Conservation (phyloP, 2,329 filamentous ascomycete species). For the Phoma herbarum region DNA sequence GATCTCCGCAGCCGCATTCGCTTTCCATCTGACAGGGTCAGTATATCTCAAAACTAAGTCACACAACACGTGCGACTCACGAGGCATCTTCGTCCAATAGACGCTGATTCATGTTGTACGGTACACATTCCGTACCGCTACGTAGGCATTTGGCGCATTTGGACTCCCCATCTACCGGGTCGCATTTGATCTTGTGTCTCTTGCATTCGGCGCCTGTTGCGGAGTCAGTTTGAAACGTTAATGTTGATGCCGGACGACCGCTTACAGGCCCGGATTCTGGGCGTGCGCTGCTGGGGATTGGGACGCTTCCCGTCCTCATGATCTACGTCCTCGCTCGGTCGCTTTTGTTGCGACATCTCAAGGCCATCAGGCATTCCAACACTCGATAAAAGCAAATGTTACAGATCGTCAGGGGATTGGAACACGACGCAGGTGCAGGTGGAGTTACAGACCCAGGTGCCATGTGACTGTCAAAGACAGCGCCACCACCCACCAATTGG, state of each 20-base stretch:
- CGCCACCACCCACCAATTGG: constrained; percentile 22
- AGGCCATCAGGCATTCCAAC: constrained; percentile 55
- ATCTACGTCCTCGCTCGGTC: constrained; percentile 41
- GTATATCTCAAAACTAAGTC: background rate
- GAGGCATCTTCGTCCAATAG: constrained; percentile 45
- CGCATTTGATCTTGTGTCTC: constrained; percentile 49
- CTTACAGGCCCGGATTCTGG: constrained; percentile 41
- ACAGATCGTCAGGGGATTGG: constrained; percentile 18
- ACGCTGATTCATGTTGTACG: constrained; percentile 60
- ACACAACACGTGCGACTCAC: constrained; percentile 30
- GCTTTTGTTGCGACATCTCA: constrained; percentile 66
- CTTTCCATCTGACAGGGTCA: constrained; percentile 39
- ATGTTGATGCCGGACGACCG: constrained; percentile 11
- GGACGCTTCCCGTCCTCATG: constrained; percentile 40
- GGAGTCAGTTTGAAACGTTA: constrained; percentile 7
- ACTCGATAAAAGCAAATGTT: constrained; percentile 13
- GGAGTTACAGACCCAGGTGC: constrained; percentile 15
- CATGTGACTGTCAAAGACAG: constrained; percentile 24
- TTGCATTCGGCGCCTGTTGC: constrained; percentile 46
- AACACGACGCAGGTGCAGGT: constrained; percentile 18
- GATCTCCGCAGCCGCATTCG: constrained; percentile 39
- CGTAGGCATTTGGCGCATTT: constrained; percentile 48
- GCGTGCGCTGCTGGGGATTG: constrained; percentile 34
- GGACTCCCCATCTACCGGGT: constrained; percentile 42
- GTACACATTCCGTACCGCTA: constrained; percentile 79